Percentiles rank a stretch among this genome's conserved stretches.
Evolutionary conservation across 2,329 filamentous ascomycete genomes (phyloP).

Genomic region (Magnaporthiopsis poae): DNA sequence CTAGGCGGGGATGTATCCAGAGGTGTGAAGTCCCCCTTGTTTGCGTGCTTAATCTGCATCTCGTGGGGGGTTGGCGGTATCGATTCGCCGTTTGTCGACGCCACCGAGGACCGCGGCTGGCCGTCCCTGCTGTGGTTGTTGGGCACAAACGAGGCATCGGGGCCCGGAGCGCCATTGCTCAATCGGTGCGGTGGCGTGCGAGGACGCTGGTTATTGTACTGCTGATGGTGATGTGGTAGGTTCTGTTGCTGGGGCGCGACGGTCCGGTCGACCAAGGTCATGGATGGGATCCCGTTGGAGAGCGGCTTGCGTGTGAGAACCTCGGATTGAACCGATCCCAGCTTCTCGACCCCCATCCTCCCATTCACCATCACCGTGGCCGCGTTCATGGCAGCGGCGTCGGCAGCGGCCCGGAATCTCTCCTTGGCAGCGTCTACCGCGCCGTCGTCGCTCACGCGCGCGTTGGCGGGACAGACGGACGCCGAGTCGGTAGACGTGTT

Average conservation of each 20-base stretch:
- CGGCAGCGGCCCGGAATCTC: conserved; percentile 11
- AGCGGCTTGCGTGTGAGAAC: conserved; percentile 14
- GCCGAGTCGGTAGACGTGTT: conserved; percentile 29
- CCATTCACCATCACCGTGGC: conserved; percentile 55
- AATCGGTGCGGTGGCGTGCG: conserved; percentile 11
- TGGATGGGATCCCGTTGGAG: conserved; percentile 16
- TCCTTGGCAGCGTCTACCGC: conserved; percentile 22
- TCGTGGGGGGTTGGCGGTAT: conserved; percentile 24
- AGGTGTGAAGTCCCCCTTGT: conserved; percentile 17
- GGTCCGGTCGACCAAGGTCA: conserved; percentile 21
- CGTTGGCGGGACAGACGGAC: conserved; percentile 1
- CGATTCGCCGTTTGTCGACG: conserved; percentile 23
- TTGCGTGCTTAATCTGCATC: conserved; percentile 21
- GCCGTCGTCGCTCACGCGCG: conserved; percentile 28
- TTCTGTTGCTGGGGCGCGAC: conserved; percentile 9
- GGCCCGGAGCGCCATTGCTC: conserved; percentile 12
- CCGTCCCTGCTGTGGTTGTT: conserved; percentile 22
- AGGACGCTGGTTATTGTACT: conserved; percentile 4
- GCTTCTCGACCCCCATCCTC: conserved; percentile 20
- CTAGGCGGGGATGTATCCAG: conserved; percentile 17
- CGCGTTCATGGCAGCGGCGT: conserved; percentile 20
- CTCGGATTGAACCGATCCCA: conserved; percentile 2
- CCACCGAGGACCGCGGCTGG: conserved; percentile 24
- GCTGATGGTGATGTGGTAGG: conserved; percentile 2
- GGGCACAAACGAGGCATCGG: conserved; percentile 14